Conservation (phyloP, 208 protist genomes). For the Acanthamoeba healyi region DNA sequence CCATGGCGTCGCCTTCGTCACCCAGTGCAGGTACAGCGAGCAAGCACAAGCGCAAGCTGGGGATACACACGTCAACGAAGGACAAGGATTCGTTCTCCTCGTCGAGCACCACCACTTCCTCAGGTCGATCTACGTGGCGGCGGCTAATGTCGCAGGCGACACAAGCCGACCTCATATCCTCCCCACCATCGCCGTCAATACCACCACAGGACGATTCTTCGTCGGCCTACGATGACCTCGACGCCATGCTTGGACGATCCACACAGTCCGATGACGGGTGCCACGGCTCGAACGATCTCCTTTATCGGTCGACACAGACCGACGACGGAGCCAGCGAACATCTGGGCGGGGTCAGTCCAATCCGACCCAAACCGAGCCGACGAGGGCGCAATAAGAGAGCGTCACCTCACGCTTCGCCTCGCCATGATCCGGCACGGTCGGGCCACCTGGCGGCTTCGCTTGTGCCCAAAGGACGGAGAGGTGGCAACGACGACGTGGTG, state of each 20-base stretch:
- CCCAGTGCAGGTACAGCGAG: neutral
- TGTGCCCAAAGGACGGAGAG: neutral
- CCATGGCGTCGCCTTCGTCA: neutral
- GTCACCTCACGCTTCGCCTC: neutral
- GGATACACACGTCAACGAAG: neutral
- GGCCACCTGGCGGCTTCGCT: too few species aligned
- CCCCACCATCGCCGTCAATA: neutral
- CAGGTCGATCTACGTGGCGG: neutral
- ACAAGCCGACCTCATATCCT: constrained; percentile 11
- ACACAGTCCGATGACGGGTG: neutral
- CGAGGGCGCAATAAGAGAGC: neutral
- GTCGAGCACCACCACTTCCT: neutral
- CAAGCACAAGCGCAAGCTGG: neutral
- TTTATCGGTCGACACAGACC: neutral
- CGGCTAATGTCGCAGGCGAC: constrained; percentile 40
- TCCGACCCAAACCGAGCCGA: neutral
- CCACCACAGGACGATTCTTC: constrained; percentile 16
- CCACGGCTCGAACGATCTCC: neutral
- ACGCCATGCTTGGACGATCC: neutral
- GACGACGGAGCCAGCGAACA: neutral
- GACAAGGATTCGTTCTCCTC: neutral
- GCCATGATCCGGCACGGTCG: too few species aligned
- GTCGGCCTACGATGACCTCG: constrained; percentile 12
- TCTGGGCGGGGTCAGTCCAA: neutral
- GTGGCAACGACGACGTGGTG: neutral